These are phyloP conservation scores for Thraustochytrium sp. DNA, from an alignment of 352 stramenopile species.

Conservation along the genomic window DNA sequence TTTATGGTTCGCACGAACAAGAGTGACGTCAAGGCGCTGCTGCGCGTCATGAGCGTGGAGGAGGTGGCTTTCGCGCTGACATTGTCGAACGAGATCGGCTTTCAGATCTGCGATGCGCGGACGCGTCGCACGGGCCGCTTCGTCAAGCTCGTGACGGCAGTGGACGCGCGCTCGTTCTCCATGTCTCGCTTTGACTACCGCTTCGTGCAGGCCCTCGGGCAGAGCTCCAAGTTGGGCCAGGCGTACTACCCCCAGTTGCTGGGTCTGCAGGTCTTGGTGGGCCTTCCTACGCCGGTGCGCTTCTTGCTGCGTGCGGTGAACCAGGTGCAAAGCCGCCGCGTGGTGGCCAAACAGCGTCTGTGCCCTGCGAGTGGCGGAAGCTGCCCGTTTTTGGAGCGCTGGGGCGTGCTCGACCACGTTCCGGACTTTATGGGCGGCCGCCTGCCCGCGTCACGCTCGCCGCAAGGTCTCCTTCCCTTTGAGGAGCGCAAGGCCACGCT, in stretches of 20 bases:
- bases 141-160: not conserved
- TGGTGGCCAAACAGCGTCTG: not conserved
- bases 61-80: not conserved
- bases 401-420: not conserved
- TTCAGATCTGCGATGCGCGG: not conserved
- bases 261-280: not conserved
- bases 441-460: not conserved
- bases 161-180: not conserved
- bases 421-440: not conserved
- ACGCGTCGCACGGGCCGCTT: not conserved
- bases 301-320: not conserved
- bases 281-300: not conserved
- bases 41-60: not conserved
- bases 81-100: constrained; percentile 7
- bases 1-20: not conserved
- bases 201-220: not conserved
- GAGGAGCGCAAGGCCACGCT: too few relatives aligned
- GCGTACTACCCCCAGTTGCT: not conserved
- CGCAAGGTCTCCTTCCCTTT: not conserved
- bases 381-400: not conserved
- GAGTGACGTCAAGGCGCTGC: not conserved
- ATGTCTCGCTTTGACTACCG: not conserved
- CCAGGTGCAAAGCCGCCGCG: not conserved
- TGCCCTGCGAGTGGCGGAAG: not conserved
- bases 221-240: not conserved